Percentiles rank a stretch among this genome's conserved stretches.
phyloP scores from a whole-genome alignment of 2,329 filamentous ascomycete genomes.

The Teratosphaeria zuluensis region DNA sequence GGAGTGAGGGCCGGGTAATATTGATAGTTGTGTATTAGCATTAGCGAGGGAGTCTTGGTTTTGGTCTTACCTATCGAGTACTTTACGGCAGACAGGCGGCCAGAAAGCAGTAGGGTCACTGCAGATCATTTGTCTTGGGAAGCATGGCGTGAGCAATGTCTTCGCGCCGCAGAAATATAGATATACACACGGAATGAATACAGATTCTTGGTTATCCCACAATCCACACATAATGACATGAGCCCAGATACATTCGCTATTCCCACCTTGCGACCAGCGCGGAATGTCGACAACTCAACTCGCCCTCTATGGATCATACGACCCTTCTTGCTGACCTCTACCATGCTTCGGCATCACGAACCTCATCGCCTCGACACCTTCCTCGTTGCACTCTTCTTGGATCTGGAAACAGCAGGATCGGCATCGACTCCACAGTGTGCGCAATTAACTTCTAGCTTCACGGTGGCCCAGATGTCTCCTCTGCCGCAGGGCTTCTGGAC shows the following conservation, averaged over 20 bases:
- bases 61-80: background rate
- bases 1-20: too few species aligned
- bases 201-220: too few species aligned
- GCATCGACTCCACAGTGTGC: slow-evolving; percentile 11
- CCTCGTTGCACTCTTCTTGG: slow-evolving; percentile 1
- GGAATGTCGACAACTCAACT: background rate
- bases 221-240: too few species aligned
- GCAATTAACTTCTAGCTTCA: slow-evolving; percentile 27
- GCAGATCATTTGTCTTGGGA: background rate
- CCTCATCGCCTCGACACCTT: background rate
- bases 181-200: background rate
- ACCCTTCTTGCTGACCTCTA: too few species aligned
- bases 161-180: background rate
- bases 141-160: background rate
- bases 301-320: background rate
- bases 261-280: background rate
- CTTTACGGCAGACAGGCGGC: background rate
- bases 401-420: background rate
- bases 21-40: background rate
- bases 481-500: slow-evolving; percentile 23
- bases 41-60: background rate
- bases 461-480: slow-evolving; percentile 28
- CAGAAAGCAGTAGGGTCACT: too few species aligned
- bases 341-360: background rate
- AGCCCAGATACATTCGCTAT: too few species aligned